Percentiles rank a stretch among this genome's conserved stretches.
Conservation (phyloP, 2,329 filamentous ascomycete genomes). For the Fusarium sororula region DNA sequence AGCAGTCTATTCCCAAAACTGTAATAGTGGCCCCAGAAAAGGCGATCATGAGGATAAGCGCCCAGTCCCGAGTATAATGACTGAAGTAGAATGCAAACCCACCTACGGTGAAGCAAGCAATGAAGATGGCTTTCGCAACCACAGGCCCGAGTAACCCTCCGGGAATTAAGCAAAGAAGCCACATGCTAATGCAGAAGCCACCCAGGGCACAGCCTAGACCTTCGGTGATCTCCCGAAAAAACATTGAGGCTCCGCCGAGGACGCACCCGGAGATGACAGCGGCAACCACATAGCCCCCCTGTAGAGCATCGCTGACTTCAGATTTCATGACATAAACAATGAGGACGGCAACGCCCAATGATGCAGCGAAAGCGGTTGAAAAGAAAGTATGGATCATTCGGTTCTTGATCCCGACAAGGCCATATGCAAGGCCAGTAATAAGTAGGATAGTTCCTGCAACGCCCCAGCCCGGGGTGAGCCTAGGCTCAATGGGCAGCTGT, state of each 20-base stretch:
- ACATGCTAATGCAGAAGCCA: conserved; percentile 89
- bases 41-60: conserved; percentile 77
- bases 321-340: conserved; percentile 89
- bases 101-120: conserved; percentile 73
- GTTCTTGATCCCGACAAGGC: conserved; percentile 84
- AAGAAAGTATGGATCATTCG: conserved; percentile 82
- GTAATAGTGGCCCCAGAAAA: conserved; percentile 83
- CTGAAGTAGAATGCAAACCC: conserved; percentile 81
- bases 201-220: conserved; percentile 85
- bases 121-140: conserved; percentile 76
- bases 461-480: conserved; percentile 81
- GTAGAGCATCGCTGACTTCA: conserved; percentile 77
- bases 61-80: conserved; percentile 79
- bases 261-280: conserved; percentile 76
- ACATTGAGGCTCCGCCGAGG: conserved; percentile 76
- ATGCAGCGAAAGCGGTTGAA: conserved; percentile 77
- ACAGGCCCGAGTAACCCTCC: conserved; percentile 76
- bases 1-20: conserved; percentile 89
- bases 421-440: conserved; percentile 73
- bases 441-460: conserved; percentile 83
- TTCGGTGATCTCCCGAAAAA: conserved; percentile 86
- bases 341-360: conserved; percentile 79
- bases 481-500: conserved; percentile 75
- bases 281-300: conserved; percentile 88
- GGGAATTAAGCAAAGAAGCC: conserved; percentile 80